Evolutionary conservation across 192 early-diverging fungal species (phyloP), one percentile per base, ranked within the genome.

Genomic region (Coemansia sp.): DNA sequence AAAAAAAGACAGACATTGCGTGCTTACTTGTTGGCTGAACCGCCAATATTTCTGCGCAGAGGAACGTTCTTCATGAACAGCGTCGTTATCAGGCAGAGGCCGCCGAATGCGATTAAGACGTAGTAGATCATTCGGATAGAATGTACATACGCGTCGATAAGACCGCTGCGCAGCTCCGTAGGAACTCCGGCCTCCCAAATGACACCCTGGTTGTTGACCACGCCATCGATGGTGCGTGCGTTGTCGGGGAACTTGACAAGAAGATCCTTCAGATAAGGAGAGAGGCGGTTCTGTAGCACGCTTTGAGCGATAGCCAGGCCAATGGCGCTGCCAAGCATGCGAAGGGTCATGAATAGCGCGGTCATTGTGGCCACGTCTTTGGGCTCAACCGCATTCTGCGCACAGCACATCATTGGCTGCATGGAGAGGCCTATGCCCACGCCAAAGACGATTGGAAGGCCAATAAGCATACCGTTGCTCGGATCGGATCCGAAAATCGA

Each of bases 91-190:
- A 87, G 77, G 1, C 81, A 67, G 9, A 73, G 19, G 5, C 77
- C 79, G 19, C 73, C 74, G 38, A 89, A 78, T 1, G 86, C 83
- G n/a, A 85, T 67, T 36, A 85, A 70, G 43, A 77, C 70, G n/a
- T 74, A 67, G 63, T 78, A 88, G 11, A 85, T 76, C 19, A 41
- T 73, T 35, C 82, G 84, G 52, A 90, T 66, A 9, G 84, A 74
- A 22, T 70, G 54, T 22, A 86, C 87, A 66, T 88, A 88, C 3
- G 86, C 84, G 6, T 71, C 68, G 20, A 87, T 79, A 8, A 85
- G 74, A 9, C 66, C 60, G 0, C 17, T 35, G 67, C 75, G 81
- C 19, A 85, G 53, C 61, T 70, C 66, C 3, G 15, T 19, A 0
- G 86, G 81, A 3, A 72, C 55, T 1, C 59, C 60, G 14, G 65